Evolutionary conservation across 2,329 filamentous ascomycete genomes (phyloP).

Genomic region (Diplodia scrobiculata): DNA sequence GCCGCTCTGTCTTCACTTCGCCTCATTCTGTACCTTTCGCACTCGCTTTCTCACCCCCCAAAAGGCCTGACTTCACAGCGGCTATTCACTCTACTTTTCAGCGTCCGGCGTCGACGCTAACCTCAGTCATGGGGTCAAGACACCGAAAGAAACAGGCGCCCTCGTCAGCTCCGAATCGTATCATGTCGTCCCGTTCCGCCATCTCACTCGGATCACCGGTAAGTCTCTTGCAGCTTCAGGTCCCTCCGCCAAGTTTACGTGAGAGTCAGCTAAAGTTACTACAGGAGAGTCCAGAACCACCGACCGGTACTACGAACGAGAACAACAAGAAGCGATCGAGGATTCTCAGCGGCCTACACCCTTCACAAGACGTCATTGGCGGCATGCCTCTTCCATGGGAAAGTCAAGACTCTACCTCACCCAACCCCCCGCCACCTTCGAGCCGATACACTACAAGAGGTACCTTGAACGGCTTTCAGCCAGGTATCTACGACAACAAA

Average conservation of each 20-base stretch:
- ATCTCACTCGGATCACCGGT: background rate
- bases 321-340: constrained; percentile 4
- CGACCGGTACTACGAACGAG: background rate
- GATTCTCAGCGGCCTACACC: background rate
- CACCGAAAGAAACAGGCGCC: background rate
- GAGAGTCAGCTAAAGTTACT: background rate
- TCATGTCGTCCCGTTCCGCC: background rate
- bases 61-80: background rate
- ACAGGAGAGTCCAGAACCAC: background rate
- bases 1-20: background rate
- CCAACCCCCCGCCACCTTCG: background rate
- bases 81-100: background rate
- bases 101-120: background rate
- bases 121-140: background rate
- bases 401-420: background rate
- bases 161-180: background rate
- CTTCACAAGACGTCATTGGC: constrained; percentile 1
- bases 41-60: background rate
- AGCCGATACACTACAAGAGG: constrained; percentile 11
- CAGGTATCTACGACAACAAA: background rate
- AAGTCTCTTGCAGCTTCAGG: background rate
- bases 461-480: background rate
- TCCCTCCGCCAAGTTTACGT: background rate
- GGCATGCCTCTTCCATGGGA: constrained; percentile 1
- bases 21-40: background rate